Conservation (phyloP, 345 rosid genomes). For the Acer negundo region DNA sequence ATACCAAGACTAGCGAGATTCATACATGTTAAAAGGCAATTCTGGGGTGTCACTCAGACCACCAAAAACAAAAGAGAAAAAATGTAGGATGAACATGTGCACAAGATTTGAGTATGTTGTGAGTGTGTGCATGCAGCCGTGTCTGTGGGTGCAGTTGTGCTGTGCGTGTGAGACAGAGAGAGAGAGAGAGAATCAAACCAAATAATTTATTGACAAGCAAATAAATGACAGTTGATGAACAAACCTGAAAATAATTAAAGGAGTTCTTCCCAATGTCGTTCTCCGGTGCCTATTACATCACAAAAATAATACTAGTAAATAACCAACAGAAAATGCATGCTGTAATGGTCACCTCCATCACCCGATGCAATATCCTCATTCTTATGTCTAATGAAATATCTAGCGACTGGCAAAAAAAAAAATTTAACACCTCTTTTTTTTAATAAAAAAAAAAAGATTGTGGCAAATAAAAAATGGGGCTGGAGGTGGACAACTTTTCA, state of each 20-base stretch:
- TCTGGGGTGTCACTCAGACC: no score
- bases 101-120: neutral
- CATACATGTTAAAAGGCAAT: no score
- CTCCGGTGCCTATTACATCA: slow-evolving; percentile 64
- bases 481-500: neutral
- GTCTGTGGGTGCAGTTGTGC: neutral
- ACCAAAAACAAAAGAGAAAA: no score
- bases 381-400: neutral
- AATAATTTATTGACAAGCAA: slow-evolving; percentile 3
- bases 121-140: neutral
- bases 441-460: neutral
- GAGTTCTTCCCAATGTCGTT: slow-evolving; percentile 93
- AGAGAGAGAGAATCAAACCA: neutral
- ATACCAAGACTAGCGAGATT: neutral
- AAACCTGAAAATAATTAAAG: slow-evolving; percentile 92
- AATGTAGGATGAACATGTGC: no score
- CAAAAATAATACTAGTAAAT: slow-evolving; percentile 5
- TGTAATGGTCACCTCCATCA: neutral
- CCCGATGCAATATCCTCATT: neutral
- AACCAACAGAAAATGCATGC: slow-evolving; percentile 2
- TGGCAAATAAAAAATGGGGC: neutral
- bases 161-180: neutral
- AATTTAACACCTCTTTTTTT: neutral
- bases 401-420: neutral
- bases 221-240: slow-evolving; percentile 6